Conservation (phyloP, 768 basidiomycete genomes). For the Gloeopeniophorella convolvens region DNA sequence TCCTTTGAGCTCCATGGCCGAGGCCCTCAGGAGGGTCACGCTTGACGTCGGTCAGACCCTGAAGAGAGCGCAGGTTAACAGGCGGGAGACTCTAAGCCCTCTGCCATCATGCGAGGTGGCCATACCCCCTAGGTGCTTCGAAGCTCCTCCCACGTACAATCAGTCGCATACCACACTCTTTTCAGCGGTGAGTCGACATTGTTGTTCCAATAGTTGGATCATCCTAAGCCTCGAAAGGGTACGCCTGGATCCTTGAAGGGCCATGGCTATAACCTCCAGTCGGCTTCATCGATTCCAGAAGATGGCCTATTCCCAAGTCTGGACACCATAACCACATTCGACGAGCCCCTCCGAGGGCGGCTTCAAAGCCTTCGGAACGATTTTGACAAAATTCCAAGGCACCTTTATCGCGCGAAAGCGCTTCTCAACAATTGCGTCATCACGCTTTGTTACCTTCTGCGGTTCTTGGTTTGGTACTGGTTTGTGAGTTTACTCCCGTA, state of each 20-base stretch:
- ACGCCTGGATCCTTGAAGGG: too few relatives aligned
- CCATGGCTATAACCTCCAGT: background rate
- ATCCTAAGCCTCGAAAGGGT: too few relatives aligned
- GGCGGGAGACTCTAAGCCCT: too few relatives aligned
- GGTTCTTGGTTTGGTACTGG: background rate
- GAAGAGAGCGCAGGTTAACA: background rate
- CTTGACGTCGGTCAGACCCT: background rate
- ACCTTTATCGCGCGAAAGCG: background rate
- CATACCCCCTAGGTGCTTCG: too few relatives aligned
- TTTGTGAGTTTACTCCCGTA: background rate
- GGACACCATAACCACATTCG: background rate
- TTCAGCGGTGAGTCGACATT: too few relatives aligned
- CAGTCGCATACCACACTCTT: too few relatives aligned
- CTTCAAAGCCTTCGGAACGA: background rate
- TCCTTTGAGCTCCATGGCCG: background rate
- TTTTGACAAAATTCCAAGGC: background rate
- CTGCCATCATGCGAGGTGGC: too few relatives aligned
- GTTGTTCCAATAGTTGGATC: too few relatives aligned
- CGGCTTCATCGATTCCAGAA: background rate
- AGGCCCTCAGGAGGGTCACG: conserved; percentile 2
- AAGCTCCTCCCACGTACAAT: too few relatives aligned
- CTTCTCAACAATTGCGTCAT: conserved; percentile 3
- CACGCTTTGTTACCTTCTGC: background rate
- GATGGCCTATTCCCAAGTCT: background rate
- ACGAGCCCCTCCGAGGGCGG: background rate